Evolutionary conservation across 805 yeast species (phyloP), one percentile per base, ranked within the genome.

Genomic region (Candida ovalis): DNA sequence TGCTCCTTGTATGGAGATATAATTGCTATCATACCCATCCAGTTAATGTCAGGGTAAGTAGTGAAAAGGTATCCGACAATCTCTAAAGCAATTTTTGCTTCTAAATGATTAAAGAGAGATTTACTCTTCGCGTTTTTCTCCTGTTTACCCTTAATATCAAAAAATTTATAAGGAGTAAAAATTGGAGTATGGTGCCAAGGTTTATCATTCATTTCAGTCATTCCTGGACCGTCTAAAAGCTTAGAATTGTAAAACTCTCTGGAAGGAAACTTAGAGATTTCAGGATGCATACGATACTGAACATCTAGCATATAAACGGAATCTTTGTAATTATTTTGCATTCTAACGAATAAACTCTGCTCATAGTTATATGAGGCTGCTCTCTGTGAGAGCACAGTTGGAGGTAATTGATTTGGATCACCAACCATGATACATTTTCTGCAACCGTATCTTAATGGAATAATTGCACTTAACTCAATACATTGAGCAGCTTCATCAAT

Each of bases 401-500:
- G 99, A 0, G 99, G 99, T 53, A 94, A 75, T 69, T 94, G 99
- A 63, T 94, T 91, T 2, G 98, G 98, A 70, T 94, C 99, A 64
- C 99, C 99, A 41, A 94, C 99, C 96, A 94, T 86, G 43, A 94
- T 85, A 70, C 98, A 92, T 47, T 82, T 81, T 50, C 77, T 82
- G 58, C 95, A 87, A 1, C 98, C 98, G 64, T 91, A 94, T 60
- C 96, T 74, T 54, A 94, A 71, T 0, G 99, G 99, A 58, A 92
- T 92, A 23, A 94, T 77, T 0, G 96, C 87, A 7, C 97, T 88
- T 32, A 92, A 63, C 62, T 92, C 99, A 36, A 94, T 91, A 80
- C 96, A 86, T 67, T 92, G 99, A 56, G 97, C 95, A 2, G 99
- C 99, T 66, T 92, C 99, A 71, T 92, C 99, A 51, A 92, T 84